phyloP scores from a whole-genome alignment of 495 filamentous ascomycete species.

The Chaetomium fimeti region DNA sequence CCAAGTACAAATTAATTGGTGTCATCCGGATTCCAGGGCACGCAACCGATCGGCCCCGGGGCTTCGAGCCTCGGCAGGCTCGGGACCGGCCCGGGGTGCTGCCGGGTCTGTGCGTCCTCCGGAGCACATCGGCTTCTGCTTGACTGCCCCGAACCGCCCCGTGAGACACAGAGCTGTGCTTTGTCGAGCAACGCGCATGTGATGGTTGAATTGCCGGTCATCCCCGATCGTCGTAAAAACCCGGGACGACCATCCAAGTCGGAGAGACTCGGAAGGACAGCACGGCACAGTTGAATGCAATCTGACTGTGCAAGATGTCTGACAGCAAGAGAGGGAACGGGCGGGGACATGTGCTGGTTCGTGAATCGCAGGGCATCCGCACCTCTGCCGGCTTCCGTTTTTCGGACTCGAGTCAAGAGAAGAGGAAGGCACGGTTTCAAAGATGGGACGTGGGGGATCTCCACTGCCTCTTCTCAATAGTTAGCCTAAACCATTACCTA shows the following conservation, averaged over 20 bases:
- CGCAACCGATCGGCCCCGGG: neutral
- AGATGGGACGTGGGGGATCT: neutral
- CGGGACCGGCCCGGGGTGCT: conserved; percentile 1
- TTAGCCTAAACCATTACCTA: neutral
- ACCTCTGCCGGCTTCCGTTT: neutral
- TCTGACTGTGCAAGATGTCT: no score
- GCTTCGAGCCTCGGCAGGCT: conserved; percentile 18
- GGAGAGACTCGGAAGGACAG: neutral
- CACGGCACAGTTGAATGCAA: no score
- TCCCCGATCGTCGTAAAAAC: neutral
- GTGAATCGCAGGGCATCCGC: neutral
- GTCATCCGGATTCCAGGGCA: neutral
- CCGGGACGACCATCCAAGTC: neutral
- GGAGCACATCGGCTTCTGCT: neutral
- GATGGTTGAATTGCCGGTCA: neutral
- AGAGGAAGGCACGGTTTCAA: conserved; percentile 3
- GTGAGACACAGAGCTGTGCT: neutral
- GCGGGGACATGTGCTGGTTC: no score
- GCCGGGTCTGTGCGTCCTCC: conserved; percentile 11
- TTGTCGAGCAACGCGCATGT: neutral
- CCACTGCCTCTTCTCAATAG: conserved; percentile 6
- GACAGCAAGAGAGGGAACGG: no score
- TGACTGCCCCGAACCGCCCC: neutral
- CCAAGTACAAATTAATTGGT: no score
- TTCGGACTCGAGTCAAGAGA: conserved; percentile 5